Base-by-base conservation (phyloP, 2,329 filamentous ascomycete genomes). In the Colletotrichum plurivorum region DNA sequence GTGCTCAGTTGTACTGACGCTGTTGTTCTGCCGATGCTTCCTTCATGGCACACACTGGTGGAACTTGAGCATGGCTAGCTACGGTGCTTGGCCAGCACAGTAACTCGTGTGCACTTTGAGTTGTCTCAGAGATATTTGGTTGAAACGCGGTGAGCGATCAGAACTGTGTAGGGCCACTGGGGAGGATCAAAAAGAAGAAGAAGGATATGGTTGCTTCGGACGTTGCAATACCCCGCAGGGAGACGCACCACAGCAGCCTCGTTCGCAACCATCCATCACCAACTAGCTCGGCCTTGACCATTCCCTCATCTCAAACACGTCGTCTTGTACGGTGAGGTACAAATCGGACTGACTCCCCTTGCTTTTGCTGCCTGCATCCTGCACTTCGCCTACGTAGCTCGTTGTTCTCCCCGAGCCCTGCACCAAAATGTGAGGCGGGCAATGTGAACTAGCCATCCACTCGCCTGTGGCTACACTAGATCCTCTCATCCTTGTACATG, bases 401-500 rank as follows among this genome's bases (percentile, higher is more conserved):
- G 43, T 51, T 60, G 56, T 45, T 53, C 15, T 59, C 25, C n/a
- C 48, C 57, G 48, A 48, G 61, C 27, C 31, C 61, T 22, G 51
- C 49, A 52, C 39, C 46, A n/a, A 49, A 62, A 58, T 57, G 70
- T 66, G 69, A 70, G 69, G 69, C 69, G 69, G 66, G 67, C 69
- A 57, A 41, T 48, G 25, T 56, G 39, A 20, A 49, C 56, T 52
- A 70, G 22, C 25, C 27, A 22, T 45, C 39, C 55, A 18, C 36
- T 67, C 45, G 27, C 31, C 67, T 63, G 43, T 52, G 57, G 45
- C 51, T 27, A 36, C 45, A 63, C 57, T 68, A 57, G 57, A 53
- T 45, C 43, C 39, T 53, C 22, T n/a, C 51, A 20, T 25, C 45
- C 60, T 52, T 46, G 45, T 18, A 18, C 6, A 15, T 41, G 36